phyloP scores from a whole-genome alignment of 345 rosid genomes.

The Melaleuca quinquenervia region DNA sequence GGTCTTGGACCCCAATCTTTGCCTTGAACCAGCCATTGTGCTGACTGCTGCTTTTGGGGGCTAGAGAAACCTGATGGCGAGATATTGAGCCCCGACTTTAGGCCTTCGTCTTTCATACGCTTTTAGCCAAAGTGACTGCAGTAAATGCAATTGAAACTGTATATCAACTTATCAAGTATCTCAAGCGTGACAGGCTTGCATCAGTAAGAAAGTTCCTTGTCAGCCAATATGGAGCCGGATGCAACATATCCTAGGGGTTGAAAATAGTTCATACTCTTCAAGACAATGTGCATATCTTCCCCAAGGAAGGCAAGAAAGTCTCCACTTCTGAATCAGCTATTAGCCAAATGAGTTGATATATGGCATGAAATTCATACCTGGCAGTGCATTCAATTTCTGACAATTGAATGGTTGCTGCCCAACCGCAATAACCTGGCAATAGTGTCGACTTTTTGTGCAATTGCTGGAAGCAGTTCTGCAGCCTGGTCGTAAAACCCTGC shows the following conservation, averaged over 20 bases:
- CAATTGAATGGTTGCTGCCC: background rate
- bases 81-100: background rate
- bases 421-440: slow-evolving; percentile 16
- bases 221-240: background rate
- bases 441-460: slow-evolving; percentile 32
- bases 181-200: background rate
- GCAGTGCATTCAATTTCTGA: background rate
- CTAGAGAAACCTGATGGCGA: background rate
- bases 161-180: background rate
- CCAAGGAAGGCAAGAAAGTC: background rate
- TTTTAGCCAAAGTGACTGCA: background rate
- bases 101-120: background rate
- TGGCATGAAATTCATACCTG: background rate
- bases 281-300: background rate
- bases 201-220: background rate
- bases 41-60: background rate
- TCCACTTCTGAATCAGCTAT: background rate
- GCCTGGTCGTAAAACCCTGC: slow-evolving; percentile 29
- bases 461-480: slow-evolving; percentile 33
- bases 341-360: background rate
- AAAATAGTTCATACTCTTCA: background rate
- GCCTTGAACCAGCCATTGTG: background rate
- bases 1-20: background rate
- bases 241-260: background rate
- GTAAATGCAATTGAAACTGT: background rate